Conservation (phyloP, 1,139 yeast genomes). For the Saccharomyces hybrid region DNA sequence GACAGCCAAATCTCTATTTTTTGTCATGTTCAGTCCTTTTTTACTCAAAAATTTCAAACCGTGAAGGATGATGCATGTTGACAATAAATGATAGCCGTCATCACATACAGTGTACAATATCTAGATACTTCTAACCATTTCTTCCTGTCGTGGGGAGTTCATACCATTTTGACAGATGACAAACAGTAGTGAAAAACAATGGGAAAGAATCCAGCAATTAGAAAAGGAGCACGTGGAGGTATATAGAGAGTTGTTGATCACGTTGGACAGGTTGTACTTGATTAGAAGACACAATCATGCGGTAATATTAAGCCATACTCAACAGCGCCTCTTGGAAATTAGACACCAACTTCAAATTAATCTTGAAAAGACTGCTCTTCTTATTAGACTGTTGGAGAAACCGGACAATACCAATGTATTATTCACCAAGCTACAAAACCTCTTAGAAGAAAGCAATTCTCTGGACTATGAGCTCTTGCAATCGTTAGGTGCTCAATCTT, state of each 20-base stretch:
- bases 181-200: neutral
- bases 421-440: constrained; percentile 8
- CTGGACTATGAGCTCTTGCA: constrained; percentile 9
- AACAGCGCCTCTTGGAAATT: constrained; percentile 13
- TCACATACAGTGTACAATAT: neutral
- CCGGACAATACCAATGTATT: constrained; percentile 7
- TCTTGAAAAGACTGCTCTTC: constrained; percentile 22
- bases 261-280: constrained; percentile 23
- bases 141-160: neutral
- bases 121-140: neutral
- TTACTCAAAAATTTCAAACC: neutral
- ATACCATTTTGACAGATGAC: neutral
- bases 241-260: constrained; percentile 17
- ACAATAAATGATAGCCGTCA: neutral
- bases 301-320: constrained; percentile 7
- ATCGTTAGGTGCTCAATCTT: neutral
- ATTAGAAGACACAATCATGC: constrained; percentile 9
- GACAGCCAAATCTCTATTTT: neutral
- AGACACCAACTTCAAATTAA: constrained; percentile 21
- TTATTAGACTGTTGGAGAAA: constrained; percentile 15
- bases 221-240: constrained; percentile 23
- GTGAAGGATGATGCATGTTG: neutral
- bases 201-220: constrained; percentile 14
- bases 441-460: constrained; percentile 11
- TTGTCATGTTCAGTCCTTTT: neutral